Conservation (phyloP, 768 basidiomycete genomes). For the Lactarius akahatsu region DNA sequence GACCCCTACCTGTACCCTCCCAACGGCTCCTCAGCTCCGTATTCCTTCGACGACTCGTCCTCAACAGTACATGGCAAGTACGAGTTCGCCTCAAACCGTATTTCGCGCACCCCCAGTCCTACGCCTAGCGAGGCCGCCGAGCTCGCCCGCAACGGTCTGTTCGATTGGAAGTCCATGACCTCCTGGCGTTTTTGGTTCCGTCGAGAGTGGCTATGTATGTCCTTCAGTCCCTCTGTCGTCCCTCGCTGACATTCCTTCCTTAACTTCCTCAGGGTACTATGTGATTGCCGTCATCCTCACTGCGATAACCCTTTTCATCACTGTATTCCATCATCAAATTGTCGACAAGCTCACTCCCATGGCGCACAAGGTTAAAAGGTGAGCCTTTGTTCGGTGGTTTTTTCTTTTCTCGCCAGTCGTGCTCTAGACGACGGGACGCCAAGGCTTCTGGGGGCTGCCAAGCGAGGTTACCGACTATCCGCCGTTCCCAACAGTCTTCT, state of each 20-base stretch:
- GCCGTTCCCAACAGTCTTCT: slow-evolving; percentile 24
- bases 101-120: slow-evolving; percentile 38
- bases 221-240: background rate
- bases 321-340: slow-evolving; percentile 54
- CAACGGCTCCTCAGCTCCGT: slow-evolving; percentile 1
- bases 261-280: slow-evolving; percentile 38
- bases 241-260: background rate
- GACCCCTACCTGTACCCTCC: slow-evolving; percentile 25
- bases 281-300: slow-evolving; percentile 34
- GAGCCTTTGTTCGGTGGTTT: slow-evolving; percentile 31
- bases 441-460: background rate
- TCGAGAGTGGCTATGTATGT: slow-evolving; percentile 40
- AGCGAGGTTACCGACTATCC: background rate
- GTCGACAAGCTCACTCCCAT: slow-evolving; percentile 66
- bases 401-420: background rate
- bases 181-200: slow-evolving; percentile 37
- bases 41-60: slow-evolving; percentile 8
- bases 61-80: slow-evolving; percentile 20
- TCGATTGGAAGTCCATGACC: slow-evolving; percentile 37
- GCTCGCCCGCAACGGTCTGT: slow-evolving; percentile 32
- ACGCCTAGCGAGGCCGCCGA: slow-evolving; percentile 38
- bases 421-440: background rate
- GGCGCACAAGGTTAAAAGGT: slow-evolving; percentile 65
- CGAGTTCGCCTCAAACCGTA: slow-evolving; percentile 14
- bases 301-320: slow-evolving; percentile 41